phyloP scores from a whole-genome alignment of 345 rosid species.

The Hibiscus tridactylites region DNA sequence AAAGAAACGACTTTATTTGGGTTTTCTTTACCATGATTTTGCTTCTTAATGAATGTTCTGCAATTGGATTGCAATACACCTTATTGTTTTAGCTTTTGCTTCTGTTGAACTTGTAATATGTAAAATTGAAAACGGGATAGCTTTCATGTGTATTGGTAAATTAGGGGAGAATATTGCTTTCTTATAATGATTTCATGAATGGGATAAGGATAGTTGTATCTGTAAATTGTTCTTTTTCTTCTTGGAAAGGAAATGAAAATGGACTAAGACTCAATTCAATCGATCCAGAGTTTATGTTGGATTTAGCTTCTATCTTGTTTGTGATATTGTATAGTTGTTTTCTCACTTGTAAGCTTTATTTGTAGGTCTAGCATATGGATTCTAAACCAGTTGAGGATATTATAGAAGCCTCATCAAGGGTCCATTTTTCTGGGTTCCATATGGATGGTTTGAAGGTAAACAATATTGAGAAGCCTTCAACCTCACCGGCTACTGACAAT shows the following conservation, averaged over 20 bases:
- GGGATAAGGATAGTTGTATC: neutral
- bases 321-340: neutral
- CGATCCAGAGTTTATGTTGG: neutral
- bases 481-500: conserved; percentile 41
- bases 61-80: neutral
- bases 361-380: conserved; percentile 37
- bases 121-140: neutral
- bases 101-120: neutral
- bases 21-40: neutral
- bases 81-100: neutral
- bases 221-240: neutral
- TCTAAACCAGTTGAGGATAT: conserved; percentile 69
- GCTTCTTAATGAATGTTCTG: neutral
- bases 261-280: neutral
- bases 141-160: neutral
- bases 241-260: neutral
- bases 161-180: neutral
- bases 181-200: neutral
- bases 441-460: conserved; percentile 49
- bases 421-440: conserved; percentile 83
- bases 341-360: conserved; percentile 5
- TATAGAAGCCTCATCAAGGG: conserved; percentile 73
- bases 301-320: neutral
- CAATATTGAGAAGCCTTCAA: conserved; percentile 33
- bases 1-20: neutral